phyloP scores from a whole-genome alignment of 2,329 filamentous ascomycete species.

The Juglanconis sp. region DNA sequence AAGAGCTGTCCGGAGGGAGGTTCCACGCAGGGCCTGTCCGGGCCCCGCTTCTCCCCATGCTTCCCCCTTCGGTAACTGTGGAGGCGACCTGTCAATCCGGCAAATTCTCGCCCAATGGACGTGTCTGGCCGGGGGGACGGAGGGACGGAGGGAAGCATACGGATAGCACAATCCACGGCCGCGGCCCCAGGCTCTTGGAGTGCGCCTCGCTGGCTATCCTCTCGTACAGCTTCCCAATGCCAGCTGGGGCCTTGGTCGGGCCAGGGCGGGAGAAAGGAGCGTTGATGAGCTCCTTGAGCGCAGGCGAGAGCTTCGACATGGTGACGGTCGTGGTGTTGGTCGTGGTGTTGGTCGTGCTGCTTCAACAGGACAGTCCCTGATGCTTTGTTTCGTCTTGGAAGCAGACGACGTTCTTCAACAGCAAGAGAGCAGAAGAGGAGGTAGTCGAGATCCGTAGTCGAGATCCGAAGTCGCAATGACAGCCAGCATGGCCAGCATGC shows the following conservation, averaged over 20 bases:
- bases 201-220: slow-evolving; percentile 61
- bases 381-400: no score
- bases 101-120: slow-evolving; percentile 13
- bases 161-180: slow-evolving; percentile 66
- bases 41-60: slow-evolving; percentile 6
- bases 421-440: no score
- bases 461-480: no score
- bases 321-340: slow-evolving; percentile 19
- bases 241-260: slow-evolving; percentile 59
- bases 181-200: slow-evolving; percentile 57
- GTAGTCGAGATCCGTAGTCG: no score
- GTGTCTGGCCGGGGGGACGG: not conserved
- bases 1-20: slow-evolving; percentile 1
- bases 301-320: slow-evolving; percentile 72
- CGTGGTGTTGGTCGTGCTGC: not conserved
- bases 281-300: slow-evolving; percentile 72
- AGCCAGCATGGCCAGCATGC: no score
- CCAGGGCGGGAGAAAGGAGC: slow-evolving; percentile 64
- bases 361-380: not conserved
- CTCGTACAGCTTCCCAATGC: slow-evolving; percentile 63
- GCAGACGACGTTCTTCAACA: no score
- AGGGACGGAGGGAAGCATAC: slow-evolving; percentile 32
- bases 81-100: slow-evolving; percentile 14
- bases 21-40: not conserved
- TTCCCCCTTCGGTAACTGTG: not conserved